phyloP scores from a whole-genome alignment of 495 filamentous ascomycete species.

The Symbiotaphrina buchneri region DNA sequence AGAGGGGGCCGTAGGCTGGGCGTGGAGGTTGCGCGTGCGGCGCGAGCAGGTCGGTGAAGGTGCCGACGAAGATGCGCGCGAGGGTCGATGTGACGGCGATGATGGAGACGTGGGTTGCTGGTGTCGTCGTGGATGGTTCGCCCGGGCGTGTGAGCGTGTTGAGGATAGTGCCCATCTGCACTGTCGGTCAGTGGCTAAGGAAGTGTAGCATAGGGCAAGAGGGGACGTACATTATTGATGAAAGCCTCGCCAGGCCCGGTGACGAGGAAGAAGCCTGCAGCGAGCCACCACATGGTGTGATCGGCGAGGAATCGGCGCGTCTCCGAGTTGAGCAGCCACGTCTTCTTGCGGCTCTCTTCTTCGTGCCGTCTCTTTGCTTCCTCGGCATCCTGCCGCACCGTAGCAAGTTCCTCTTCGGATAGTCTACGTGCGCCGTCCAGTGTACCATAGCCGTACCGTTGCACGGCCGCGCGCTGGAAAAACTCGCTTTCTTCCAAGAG shows the following conservation, averaged over 20 bases:
- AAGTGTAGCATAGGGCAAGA: constrained; percentile 1
- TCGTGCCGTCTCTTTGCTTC: constrained; percentile 25
- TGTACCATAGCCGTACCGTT: constrained; percentile 39
- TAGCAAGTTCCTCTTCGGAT: constrained; percentile 22
- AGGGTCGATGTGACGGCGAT: constrained; percentile 80
- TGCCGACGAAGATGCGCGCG: constrained; percentile 64
- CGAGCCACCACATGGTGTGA: constrained; percentile 86
- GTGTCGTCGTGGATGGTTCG: constrained; percentile 30
- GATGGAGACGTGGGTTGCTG: constrained; percentile 81
- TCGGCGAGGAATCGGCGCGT: constrained; percentile 67
- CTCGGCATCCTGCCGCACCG: constrained; percentile 20
- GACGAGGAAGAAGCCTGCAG: constrained; percentile 78
- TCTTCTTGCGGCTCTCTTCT: constrained; percentile 54
- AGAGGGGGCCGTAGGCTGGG: constrained; percentile 3
- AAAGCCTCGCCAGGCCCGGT: constrained; percentile 89
- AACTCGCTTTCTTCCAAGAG: constrained; percentile 50
- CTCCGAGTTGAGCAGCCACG: constrained; percentile 69
- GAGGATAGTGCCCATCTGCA: constrained; percentile 69
- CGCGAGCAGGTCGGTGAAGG: constrained; percentile 70
- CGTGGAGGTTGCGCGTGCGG: constrained; percentile 26
- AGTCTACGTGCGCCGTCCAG: constrained; percentile 18
- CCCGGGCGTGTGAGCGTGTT: constrained; percentile 57
- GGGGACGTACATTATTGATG: constrained; percentile 54
- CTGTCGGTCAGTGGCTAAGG: background rate
- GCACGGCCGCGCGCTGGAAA: constrained; percentile 21